These are phyloP conservation scores for Tetrapyrgos nigripes DNA, from an alignment of 1,284 basidiomycete species.

Conservation along the genomic window DNA sequence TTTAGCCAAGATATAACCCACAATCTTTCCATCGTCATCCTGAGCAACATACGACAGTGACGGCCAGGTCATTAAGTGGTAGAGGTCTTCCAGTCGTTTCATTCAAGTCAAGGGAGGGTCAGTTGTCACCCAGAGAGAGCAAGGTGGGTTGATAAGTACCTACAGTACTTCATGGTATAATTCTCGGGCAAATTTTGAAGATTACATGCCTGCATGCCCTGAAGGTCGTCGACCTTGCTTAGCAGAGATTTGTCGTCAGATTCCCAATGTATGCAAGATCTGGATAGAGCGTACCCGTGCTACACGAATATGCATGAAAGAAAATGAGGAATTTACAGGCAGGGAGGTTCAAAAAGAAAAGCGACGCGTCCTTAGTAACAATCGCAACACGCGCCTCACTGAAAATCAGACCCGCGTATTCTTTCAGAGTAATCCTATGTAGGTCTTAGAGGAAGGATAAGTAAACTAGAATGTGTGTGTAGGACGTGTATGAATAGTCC, in stretches of 20 bases:
- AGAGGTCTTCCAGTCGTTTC: constrained; percentile 70
- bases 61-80: constrained; percentile 95
- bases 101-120: background rate
- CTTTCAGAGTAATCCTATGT: no score
- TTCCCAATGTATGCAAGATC: background rate
- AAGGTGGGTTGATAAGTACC: background rate
- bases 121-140: background rate
- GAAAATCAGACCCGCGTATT: no score
- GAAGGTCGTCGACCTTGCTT: constrained; percentile 52
- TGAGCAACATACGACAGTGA: constrained; percentile 13
- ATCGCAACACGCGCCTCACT: no score
- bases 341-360: no score
- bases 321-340: no score
- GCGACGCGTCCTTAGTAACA: no score
- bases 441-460: no score
- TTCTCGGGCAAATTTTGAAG: constrained; percentile 94
- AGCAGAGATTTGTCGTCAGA: background rate
- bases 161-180: constrained; percentile 94
- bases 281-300: constrained; percentile 50
- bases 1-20: constrained; percentile 40
- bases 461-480: no score
- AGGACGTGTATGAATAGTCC: background rate
- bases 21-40: constrained; percentile 11
- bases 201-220: constrained; percentile 94
- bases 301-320: constrained; percentile 62